phyloP scores from a whole-genome alignment of 805 yeast genomes.

The Tetrapisispora arboricola region DNA sequence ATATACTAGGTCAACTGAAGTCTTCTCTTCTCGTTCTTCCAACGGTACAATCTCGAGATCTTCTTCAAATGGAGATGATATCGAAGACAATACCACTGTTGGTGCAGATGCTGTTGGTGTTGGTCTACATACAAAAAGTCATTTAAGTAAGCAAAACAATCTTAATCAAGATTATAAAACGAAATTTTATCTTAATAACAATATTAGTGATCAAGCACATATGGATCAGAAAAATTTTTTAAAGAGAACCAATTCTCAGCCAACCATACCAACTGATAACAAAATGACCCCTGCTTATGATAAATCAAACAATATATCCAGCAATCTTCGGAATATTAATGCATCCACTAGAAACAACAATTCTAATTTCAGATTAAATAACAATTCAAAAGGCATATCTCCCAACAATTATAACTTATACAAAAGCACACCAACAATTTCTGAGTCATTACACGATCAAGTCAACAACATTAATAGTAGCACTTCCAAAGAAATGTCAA shows the following conservation, averaged over 20 bases:
- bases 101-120: neutral
- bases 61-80: slow-evolving; percentile 21
- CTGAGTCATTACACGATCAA: too few relatives aligned
- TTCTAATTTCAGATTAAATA: too few relatives aligned
- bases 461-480: neutral
- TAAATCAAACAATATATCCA: neutral
- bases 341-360: neutral
- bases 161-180: neutral
- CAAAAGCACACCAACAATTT: slow-evolving; percentile 1
- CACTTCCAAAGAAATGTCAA: too few relatives aligned
- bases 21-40: slow-evolving; percentile 22
- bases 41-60: slow-evolving; percentile 19
- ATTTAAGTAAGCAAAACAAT: neutral
- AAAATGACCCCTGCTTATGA: neutral
- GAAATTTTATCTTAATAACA: slow-evolving; percentile 1
- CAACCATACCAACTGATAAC: neutral
- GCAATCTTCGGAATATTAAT: neutral
- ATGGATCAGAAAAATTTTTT: neutral
- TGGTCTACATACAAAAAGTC: neutral
- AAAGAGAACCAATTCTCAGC: neutral
- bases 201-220: neutral
- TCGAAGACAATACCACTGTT: neutral
- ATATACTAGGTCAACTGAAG: slow-evolving; percentile 18
- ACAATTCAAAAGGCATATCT: neutral
- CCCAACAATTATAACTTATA: neutral